Conservation (phyloP, 2,329 filamentous ascomycete genomes). For the Fusarium sp. region DNA sequence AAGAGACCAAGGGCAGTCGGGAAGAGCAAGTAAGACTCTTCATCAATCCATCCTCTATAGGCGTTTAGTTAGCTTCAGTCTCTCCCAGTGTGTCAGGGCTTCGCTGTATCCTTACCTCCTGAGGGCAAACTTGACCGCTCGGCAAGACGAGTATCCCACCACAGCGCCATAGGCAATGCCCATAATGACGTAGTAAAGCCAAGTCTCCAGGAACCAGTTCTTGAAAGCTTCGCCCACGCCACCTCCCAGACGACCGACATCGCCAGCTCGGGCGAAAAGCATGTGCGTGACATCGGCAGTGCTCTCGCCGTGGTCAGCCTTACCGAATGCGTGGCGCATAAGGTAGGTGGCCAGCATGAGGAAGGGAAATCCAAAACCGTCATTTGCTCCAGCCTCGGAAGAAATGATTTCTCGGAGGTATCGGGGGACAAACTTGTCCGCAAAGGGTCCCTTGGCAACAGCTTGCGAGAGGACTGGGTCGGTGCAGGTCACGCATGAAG, state of each 20-base stretch:
- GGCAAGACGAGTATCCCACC: constrained; percentile 61
- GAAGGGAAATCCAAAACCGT: constrained; percentile 72
- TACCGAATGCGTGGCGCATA: constrained; percentile 63
- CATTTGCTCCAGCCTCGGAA: constrained; percentile 70
- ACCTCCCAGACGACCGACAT: constrained; percentile 64
- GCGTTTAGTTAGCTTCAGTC: neutral
- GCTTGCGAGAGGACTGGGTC: constrained; percentile 73
- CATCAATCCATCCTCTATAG: constrained; percentile 65
- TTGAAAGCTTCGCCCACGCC: constrained; percentile 64
- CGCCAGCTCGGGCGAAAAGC: constrained; percentile 43
- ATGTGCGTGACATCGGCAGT: neutral
- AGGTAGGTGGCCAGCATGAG: constrained; percentile 69
- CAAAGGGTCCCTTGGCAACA: constrained; percentile 70
- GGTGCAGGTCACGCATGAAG: constrained; percentile 70
- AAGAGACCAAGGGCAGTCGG: constrained; percentile 67
- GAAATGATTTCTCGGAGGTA: constrained; percentile 71
- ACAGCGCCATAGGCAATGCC: constrained; percentile 64
- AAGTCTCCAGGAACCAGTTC: constrained; percentile 70
- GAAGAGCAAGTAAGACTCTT: constrained; percentile 65
- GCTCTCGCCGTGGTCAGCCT: constrained; percentile 28
- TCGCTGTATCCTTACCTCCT: constrained; percentile 38
- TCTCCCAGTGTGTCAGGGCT: neutral
- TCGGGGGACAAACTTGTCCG: constrained; percentile 70
- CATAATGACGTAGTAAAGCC: constrained; percentile 69
- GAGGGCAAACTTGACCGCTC: constrained; percentile 59